Percentiles rank a stretch among this genome's conserved stretches.
These are phyloP conservation scores for Globisporangium mamillatum DNA, from an alignment of 352 stramenopile species.

Conservation along the genomic window DNA sequence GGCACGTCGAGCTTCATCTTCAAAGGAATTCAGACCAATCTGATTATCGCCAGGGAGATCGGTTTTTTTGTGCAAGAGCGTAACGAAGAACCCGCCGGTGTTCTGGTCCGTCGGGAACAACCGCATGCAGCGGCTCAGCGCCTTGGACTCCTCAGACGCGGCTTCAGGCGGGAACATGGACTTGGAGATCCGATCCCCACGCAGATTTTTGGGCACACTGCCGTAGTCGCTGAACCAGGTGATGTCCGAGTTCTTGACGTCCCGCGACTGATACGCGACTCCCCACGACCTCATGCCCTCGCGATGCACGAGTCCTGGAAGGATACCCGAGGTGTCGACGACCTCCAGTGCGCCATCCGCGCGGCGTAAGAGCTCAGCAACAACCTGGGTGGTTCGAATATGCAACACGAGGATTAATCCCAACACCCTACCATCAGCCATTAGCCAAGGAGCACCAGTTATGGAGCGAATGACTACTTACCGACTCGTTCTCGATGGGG, in stretches of 20 bases:
- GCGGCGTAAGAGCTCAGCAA: conserved; percentile 91
- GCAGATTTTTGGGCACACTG: conserved; percentile 47
- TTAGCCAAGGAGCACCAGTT: no score
- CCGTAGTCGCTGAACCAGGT: conserved; percentile 64
- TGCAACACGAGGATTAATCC: not conserved
- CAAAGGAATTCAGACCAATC: conserved; percentile 41
- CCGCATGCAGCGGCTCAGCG: conserved; percentile 85
- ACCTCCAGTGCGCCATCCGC: conserved; percentile 86
- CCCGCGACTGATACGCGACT: conserved; percentile 63
- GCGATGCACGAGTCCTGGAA: conserved; percentile 47
- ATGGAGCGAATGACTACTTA: conserved; percentile 4
- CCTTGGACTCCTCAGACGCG: conserved; percentile 40
- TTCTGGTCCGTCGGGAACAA: conserved; percentile 97
- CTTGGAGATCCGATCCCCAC: conserved; percentile 53
- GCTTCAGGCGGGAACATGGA: conserved; percentile 85
- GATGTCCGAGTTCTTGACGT: conserved; percentile 25
- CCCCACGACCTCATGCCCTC: conserved; percentile 55
- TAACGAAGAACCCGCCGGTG: conserved; percentile 98
- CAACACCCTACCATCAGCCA: not conserved
- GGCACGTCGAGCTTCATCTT: conserved; percentile 19
- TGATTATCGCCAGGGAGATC: conserved; percentile 34
- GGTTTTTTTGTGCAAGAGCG: conserved; percentile 87
- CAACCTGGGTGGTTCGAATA: conserved; percentile 36
- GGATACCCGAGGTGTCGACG: conserved; percentile 62
- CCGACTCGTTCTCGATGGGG: conserved; percentile 97